phyloP scores from a whole-genome alignment of 2,329 filamentous ascomycete species.

The Venturia effusa region DNA sequence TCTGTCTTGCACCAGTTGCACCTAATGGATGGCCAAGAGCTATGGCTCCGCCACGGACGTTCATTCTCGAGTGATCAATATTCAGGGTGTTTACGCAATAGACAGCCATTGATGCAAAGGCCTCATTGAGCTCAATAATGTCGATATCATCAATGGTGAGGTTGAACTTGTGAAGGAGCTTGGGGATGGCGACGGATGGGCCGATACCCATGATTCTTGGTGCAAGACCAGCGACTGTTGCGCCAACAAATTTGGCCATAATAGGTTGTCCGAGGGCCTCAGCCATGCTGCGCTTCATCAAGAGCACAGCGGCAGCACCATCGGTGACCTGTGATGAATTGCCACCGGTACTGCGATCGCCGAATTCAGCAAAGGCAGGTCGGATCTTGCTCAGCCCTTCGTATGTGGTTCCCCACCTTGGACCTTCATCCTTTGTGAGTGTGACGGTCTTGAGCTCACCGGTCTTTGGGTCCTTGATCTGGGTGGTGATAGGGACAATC shows the following conservation, averaged over 20 bases:
- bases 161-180: constrained; percentile 73
- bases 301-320: constrained; percentile 75
- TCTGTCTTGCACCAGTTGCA: constrained; percentile 65
- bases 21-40: constrained; percentile 76
- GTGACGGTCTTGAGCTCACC: constrained; percentile 69
- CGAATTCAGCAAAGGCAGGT: constrained; percentile 82
- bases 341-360: constrained; percentile 75
- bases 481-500: constrained; percentile 78
- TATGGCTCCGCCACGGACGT: constrained; percentile 71
- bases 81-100: constrained; percentile 66
- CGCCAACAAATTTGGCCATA: constrained; percentile 86
- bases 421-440: constrained; percentile 78
- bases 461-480: constrained; percentile 71
- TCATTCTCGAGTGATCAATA: constrained; percentile 66
- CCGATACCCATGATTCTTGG: constrained; percentile 97
- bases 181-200: constrained; percentile 59
- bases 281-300: constrained; percentile 92
- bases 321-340: constrained; percentile 95
- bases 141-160: constrained; percentile 75
- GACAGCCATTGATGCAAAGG: constrained; percentile 94
- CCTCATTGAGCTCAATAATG: constrained; percentile 91
- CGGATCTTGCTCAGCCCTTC: constrained; percentile 77
- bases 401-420: constrained; percentile 78
- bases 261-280: constrained; percentile 82
- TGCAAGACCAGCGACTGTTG: constrained; percentile 79